These are phyloP conservation scores for Pseudocercospora ulei DNA, from an alignment of 2,329 filamentous ascomycete species.

Conservation along the genomic window DNA sequence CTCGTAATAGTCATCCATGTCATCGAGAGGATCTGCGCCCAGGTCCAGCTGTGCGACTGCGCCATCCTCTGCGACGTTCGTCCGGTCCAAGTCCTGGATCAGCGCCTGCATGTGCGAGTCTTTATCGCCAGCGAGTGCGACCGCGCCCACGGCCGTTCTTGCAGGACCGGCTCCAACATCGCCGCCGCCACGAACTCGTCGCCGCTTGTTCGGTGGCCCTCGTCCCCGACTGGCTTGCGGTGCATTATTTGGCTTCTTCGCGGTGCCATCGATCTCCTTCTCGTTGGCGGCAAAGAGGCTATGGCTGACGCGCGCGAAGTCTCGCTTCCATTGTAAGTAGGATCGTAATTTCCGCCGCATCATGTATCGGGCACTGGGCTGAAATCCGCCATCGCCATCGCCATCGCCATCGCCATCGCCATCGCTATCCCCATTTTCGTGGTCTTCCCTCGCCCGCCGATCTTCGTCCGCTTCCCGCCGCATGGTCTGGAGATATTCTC, in stretches of 20 bases:
- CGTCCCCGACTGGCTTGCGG: constrained; percentile 45
- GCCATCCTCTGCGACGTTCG: constrained; percentile 57
- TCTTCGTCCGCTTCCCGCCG: constrained; percentile 39
- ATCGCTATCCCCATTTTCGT: no score
- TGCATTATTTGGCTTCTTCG: constrained; percentile 35
- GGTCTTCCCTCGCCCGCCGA: constrained; percentile 42
- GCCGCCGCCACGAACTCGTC: constrained; percentile 72
- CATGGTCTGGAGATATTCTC: constrained; percentile 88
- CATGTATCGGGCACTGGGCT: constrained; percentile 72
- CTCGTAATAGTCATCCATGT: constrained; percentile 87
- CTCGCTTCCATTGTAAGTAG: constrained; percentile 82
- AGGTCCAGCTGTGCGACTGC: constrained; percentile 60
- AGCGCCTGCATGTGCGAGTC: constrained; percentile 71
- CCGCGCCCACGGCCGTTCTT: constrained; percentile 61
- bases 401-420: no score
- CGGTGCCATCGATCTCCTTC: constrained; percentile 59
- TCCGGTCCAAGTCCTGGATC: constrained; percentile 73
- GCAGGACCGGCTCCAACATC: constrained; percentile 48
- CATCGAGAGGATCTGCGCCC: constrained; percentile 66
- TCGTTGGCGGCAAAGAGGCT: constrained; percentile 71
- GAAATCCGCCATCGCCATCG: constrained; percentile 35
- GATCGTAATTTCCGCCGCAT: constrained; percentile 77
- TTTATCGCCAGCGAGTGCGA: constrained; percentile 70
- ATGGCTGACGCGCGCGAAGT: constrained; percentile 76
- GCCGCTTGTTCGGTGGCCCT: constrained; percentile 72